Evolutionary conservation across 148 eudicot species (phyloP).

Genomic region (Camellia sinensis): DNA sequence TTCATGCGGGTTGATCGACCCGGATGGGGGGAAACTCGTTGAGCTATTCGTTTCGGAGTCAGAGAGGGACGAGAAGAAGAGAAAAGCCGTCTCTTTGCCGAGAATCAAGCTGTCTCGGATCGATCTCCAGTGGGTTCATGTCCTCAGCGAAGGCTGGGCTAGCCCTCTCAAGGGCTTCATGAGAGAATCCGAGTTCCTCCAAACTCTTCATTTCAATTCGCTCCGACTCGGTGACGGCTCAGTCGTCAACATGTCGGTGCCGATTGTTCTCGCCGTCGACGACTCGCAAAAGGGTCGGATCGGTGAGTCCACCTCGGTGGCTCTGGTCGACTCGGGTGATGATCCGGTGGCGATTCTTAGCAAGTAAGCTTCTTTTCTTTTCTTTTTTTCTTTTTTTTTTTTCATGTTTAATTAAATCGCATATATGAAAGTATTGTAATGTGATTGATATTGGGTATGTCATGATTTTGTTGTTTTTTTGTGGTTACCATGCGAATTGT

Average conservation of each 20-base stretch:
- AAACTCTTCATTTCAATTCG: conserved; percentile 98
- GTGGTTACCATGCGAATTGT: background rate
- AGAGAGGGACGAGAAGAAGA: conserved; percentile 26
- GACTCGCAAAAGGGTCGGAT: conserved; percentile 52
- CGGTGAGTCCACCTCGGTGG: conserved; percentile 44
- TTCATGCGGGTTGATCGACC: conserved; percentile 52
- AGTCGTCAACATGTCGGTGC: conserved; percentile 88
- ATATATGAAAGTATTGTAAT: background rate
- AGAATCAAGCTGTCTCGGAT: conserved; percentile 48
- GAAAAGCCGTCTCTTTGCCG: conserved; percentile 36
- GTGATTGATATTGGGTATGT: background rate
- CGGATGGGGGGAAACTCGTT: conserved; percentile 79
- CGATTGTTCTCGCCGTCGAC: conserved; percentile 81
- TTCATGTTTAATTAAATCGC: background rate
- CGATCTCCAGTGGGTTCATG: conserved; percentile 89
- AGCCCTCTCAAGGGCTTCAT: conserved; percentile 87
- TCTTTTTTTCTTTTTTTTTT: background rate
- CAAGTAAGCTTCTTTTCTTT: conserved; percentile 40
- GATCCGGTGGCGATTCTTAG: conserved; percentile 63
- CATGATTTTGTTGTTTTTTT: background rate
- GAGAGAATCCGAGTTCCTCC: conserved; percentile 97
- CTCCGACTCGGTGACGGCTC: conserved; percentile 67
- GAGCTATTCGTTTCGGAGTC: conserved; percentile 44
- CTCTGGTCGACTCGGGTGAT: conserved; percentile 50
- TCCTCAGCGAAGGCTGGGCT: conserved; percentile 96